Evolutionary conservation across 805 yeast species (phyloP).

Genomic region (Candida alai): DNA sequence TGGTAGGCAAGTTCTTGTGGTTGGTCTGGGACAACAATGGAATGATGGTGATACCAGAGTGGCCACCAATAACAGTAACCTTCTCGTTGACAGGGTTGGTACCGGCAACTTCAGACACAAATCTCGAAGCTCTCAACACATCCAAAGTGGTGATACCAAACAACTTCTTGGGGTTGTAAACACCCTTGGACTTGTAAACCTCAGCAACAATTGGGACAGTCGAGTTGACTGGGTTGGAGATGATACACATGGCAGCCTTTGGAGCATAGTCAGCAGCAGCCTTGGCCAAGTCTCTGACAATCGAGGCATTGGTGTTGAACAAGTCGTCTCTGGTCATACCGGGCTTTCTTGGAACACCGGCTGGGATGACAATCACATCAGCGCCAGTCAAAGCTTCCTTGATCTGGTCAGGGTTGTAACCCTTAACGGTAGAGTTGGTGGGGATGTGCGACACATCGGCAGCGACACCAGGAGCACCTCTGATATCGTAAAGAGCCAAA

Average conservation of each 20-base stretch:
- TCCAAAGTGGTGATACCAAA: conserved; percentile 97
- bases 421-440: conserved; percentile 84
- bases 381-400: conserved; percentile 70
- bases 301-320: conserved; percentile 93
- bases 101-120: conserved; percentile 61
- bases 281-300: conserved; percentile 88
- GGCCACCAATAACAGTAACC: conserved; percentile 93
- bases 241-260: conserved; percentile 75
- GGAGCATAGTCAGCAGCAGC: conserved; percentile 81
- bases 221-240: conserved; percentile 95
- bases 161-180: conserved; percentile 85
- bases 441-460: conserved; percentile 94
- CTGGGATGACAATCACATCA: conserved; percentile 89
- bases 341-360: conserved; percentile 98
- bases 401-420: conserved; percentile 80
- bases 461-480: conserved; percentile 95
- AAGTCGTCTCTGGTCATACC: conserved; percentile 98
- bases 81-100: conserved; percentile 75
- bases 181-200: conserved; percentile 80
- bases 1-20: conserved; percentile 50
- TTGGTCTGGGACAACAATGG: conserved; percentile 85
- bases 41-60: conserved; percentile 94
- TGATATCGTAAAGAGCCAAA: conserved; percentile 81
- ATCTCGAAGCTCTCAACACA: conserved; percentile 84
- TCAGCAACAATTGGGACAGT: conserved; percentile 96